phyloP scores from a whole-genome alignment of 73 alveolate species.

The Tetrahymena malaccensis region DNA sequence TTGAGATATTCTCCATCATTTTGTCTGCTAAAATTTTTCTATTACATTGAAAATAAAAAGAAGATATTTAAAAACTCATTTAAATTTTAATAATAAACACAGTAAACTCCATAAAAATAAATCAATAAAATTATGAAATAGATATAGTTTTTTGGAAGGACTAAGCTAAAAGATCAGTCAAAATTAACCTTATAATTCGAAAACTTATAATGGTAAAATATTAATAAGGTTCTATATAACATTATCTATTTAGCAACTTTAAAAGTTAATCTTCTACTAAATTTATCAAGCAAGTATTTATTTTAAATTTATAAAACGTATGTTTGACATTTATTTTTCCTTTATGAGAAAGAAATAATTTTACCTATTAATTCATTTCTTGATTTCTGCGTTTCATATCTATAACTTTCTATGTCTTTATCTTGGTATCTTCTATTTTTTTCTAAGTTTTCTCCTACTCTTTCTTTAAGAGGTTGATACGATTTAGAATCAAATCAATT shows the following conservation, averaged over 20 bases:
- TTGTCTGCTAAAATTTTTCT: neutral
- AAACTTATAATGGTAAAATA: neutral
- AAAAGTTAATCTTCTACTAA: neutral
- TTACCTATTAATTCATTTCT: neutral
- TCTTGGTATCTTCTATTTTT: neutral
- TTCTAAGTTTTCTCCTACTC: neutral
- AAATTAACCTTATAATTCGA: too few relatives aligned
- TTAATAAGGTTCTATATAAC: too few relatives aligned
- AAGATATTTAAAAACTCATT: neutral
- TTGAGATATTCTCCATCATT: neutral
- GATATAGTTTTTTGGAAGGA: neutral
- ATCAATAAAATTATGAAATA: too few relatives aligned
- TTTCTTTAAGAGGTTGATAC: neutral
- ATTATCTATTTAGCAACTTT: too few relatives aligned
- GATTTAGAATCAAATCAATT: neutral
- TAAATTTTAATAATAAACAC: too few relatives aligned
- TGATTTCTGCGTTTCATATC: neutral
- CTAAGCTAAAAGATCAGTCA: neutral
- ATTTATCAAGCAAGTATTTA: neutral
- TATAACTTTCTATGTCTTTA: neutral
- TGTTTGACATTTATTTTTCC: too few relatives aligned
- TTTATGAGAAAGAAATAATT: neutral
- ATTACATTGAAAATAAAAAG: neutral
- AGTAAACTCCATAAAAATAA: neutral
- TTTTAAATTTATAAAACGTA: neutral